Base-by-base conservation (phyloP, 768 basidiomycete species). In the Plicaturopsis crispa region DNA sequence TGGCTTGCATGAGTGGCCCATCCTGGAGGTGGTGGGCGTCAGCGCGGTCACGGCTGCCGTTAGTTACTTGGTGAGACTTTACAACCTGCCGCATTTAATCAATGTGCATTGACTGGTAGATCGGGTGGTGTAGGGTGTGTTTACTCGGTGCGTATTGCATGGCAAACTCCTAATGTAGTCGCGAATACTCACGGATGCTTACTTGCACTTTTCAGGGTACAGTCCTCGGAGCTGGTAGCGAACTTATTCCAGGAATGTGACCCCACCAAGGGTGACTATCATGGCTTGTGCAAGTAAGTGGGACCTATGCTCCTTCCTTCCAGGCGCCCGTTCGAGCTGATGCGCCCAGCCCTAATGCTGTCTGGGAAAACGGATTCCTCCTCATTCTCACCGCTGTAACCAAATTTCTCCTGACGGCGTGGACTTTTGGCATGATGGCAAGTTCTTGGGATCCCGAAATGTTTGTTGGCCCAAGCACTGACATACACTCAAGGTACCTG, bases 211-310 rank as follows among this genome's bases (percentile, higher is more conserved):
- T n/a, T 5, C 40, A 79, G 82, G 33, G 83, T 78, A 4, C 82
- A 81, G 52, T 67, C 80, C 2, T 88, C 86, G 1, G 86, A 90
- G 53, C 67, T 91, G 16, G 89, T 92, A 5, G 76, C 84, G 7
- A 84, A 83, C 48, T 72, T 91, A 10, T 84, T 91, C 57, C 78
- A 80, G 46, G 88, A 91, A 57, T 93, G 90, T 51, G 78, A 83
- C 50, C 60, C 78, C 6, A 59, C 60, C 4, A 80, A 75, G 49
- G 70, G 70, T 5, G 78, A 82, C 50, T 80, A 76, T 44, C 82
- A 82, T 47, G 83, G 82, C 3, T 65, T 91, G 22, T 93, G 89
- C 80, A 84, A 84, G 83, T 84, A 50, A 47, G 80, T 57, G 11
- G 14, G 6, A 13, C 14, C 16, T 26, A 21, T n/a, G 18, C 23